These are phyloP conservation scores for Anthracocystis walkeri DNA, from an alignment of 1,284 basidiomycete genomes.

Conservation along the genomic window DNA sequence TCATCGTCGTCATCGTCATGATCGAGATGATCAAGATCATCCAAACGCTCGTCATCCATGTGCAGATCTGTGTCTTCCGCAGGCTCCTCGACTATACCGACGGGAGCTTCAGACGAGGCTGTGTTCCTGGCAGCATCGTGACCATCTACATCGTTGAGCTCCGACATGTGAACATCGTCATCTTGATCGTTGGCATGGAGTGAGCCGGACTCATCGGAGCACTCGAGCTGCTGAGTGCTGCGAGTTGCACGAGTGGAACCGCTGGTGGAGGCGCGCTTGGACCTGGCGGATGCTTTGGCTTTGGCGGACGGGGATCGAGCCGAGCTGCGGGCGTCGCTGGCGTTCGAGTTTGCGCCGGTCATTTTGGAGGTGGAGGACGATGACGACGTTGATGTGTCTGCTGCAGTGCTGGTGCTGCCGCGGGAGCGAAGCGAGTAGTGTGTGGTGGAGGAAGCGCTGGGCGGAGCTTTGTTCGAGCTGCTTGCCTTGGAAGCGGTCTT, in stretches of 20 bases:
- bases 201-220: constrained; percentile 27
- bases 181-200: constrained; percentile 10
- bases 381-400: not conserved
- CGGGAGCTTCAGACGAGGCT: not conserved
- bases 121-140: constrained; percentile 4
- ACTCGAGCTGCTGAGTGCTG: constrained; percentile 24
- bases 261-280: constrained; percentile 30
- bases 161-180: constrained; percentile 37
- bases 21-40: constrained; percentile 16
- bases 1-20: constrained; percentile 9
- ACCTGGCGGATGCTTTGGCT: constrained; percentile 18
- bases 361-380: constrained; percentile 19
- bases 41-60: constrained; percentile 19
- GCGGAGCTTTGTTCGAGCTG: constrained; percentile 3
- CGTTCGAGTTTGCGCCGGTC: constrained; percentile 29
- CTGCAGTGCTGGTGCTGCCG: constrained; percentile 10
- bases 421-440: constrained; percentile 40
- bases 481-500: constrained; percentile 22
- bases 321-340: constrained; percentile 16
- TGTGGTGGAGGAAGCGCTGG: constrained; percentile 21
- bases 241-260: constrained; percentile 18
- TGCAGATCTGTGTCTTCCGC: constrained; percentile 15
- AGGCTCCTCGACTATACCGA: constrained; percentile 26
- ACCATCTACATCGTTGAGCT: constrained; percentile 12
- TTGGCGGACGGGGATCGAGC: constrained; percentile 24